Evolutionary conservation across 2,329 filamentous ascomycete species (phyloP).

Genomic region (Epichloe scottii): DNA sequence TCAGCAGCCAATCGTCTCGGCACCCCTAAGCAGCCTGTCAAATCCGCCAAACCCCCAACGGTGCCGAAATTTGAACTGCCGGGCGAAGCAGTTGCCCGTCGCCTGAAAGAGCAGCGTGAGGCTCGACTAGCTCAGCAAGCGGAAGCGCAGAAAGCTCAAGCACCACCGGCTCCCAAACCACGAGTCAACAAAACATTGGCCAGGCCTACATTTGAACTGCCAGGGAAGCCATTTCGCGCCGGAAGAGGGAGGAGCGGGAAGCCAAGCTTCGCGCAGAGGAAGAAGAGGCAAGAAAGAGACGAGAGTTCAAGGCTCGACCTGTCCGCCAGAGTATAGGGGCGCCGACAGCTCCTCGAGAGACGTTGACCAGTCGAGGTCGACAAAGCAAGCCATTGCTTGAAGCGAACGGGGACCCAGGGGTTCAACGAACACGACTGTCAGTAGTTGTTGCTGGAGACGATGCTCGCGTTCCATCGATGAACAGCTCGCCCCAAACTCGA

Average conservation of each 20-base stretch:
- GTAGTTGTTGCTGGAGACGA: conserved; percentile 6
- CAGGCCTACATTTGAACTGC: conserved; percentile 47
- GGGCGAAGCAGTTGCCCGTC: conserved; percentile 46
- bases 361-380: conserved; percentile 43
- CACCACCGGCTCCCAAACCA: conserved; percentile 28
- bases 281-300: conserved; percentile 45
- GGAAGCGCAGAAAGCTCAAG: conserved; percentile 20
- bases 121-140: conserved; percentile 32
- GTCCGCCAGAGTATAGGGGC: conserved; percentile 32
- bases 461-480: conserved; percentile 2
- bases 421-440: conserved; percentile 15
- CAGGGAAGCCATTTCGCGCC: conserved; percentile 47
- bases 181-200: conserved; percentile 41
- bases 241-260: conserved; percentile 43
- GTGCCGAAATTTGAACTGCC: conserved; percentile 48
- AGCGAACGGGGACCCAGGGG: conserved; percentile 10
- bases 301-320: conserved; percentile 53
- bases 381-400: conserved; percentile 29
- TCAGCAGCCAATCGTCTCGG: conserved; percentile 7
- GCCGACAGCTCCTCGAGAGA: conserved; percentile 39
- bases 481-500: conserved; percentile 11
- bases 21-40: conserved; percentile 31
- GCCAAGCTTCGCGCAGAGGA: conserved; percentile 42
- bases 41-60: conserved; percentile 42
- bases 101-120: conserved; percentile 45